A percentile compares a stretch with the other conserved stretches of the same genome.
Evolutionary conservation across 805 yeast genomes (phyloP).

Genomic region (Candida takata): DNA sequence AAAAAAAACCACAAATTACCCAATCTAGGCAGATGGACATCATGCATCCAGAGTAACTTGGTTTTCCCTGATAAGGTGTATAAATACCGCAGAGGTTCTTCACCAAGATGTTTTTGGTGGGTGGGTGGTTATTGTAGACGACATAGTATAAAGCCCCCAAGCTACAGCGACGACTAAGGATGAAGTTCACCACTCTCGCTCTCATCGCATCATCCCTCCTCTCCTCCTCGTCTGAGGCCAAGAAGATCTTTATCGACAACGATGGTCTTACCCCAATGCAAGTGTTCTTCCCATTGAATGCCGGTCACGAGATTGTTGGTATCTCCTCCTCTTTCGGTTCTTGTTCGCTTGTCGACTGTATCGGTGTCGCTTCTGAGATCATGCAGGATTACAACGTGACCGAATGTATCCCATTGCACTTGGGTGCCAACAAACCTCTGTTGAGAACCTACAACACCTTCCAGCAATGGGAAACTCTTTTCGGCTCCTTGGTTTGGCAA

Average conservation of each 20-base stretch:
- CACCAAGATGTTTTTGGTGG: too few species aligned
- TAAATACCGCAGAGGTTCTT: too few species aligned
- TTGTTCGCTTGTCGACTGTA: slow-evolving; percentile 32
- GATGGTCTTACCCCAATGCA: slow-evolving; percentile 35
- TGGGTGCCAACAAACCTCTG: slow-evolving; percentile 34
- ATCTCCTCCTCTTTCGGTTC: slow-evolving; percentile 34
- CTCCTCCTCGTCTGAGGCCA: slow-evolving; percentile 18
- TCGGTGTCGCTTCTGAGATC: slow-evolving; percentile 28
- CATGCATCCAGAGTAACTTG: too few species aligned
- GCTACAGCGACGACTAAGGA: slow-evolving; percentile 1
- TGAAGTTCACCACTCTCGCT: slow-evolving; percentile 13
- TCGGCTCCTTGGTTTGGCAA: slow-evolving; percentile 36
- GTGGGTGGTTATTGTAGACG: too few species aligned
- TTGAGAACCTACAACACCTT: slow-evolving; percentile 33
- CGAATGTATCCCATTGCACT: slow-evolving; percentile 30
- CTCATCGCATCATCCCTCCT: slow-evolving; percentile 11
- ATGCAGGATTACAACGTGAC: slow-evolving; percentile 29
- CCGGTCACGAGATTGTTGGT: slow-evolving; percentile 35
- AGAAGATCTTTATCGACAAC: slow-evolving; percentile 35
- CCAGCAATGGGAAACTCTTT: slow-evolving; percentile 31
- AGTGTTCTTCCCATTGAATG: slow-evolving; percentile 31
- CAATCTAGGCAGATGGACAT: too few species aligned
- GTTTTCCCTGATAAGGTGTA: too few species aligned
- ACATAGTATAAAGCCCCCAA: too few species aligned
- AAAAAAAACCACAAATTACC: too few species aligned